Evolutionary conservation across 2,329 filamentous ascomycete genomes (phyloP).

Genomic region (Fusarium penzigii): DNA sequence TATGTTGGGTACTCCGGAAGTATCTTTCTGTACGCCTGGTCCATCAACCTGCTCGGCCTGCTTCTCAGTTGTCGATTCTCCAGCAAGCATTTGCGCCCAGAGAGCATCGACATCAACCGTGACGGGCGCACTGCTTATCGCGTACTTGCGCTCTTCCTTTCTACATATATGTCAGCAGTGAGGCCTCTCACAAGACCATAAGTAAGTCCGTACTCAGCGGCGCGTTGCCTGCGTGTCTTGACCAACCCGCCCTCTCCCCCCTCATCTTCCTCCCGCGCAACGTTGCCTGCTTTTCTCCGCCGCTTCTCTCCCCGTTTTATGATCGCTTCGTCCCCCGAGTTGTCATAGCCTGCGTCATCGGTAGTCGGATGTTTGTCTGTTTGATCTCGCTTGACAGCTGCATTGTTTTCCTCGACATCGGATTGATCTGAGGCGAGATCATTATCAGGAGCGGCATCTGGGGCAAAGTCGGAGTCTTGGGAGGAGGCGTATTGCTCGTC

Average conservation of each 20-base stretch:
- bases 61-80: constrained; percentile 19
- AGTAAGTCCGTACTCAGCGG: constrained; percentile 54
- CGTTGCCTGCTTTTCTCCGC: constrained; percentile 45
- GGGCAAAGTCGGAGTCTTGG: constrained; percentile 73
- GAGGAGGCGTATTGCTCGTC: constrained; percentile 67
- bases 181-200: background rate
- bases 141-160: constrained; percentile 57
- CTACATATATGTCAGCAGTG: constrained; percentile 35
- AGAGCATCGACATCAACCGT: constrained; percentile 72
- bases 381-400: constrained; percentile 27
- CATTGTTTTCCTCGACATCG: constrained; percentile 46
- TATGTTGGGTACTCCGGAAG: constrained; percentile 5
- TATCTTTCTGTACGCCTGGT: constrained; percentile 3
- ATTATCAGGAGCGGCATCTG: constrained; percentile 52
- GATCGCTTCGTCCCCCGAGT: constrained; percentile 72
- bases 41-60: constrained; percentile 8
- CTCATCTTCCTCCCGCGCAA: constrained; percentile 48
- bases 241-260: constrained; percentile 64
- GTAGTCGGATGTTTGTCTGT: constrained; percentile 20
- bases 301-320: constrained; percentile 63
- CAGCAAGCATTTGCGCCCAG: constrained; percentile 66
- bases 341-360: constrained; percentile 57
- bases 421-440: constrained; percentile 51
- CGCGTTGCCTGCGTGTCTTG: constrained; percentile 72
- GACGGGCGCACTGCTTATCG: constrained; percentile 56